phyloP scores from a whole-genome alignment of 2,329 filamentous ascomycete species.

The Pestalotiopsis sp. region DNA sequence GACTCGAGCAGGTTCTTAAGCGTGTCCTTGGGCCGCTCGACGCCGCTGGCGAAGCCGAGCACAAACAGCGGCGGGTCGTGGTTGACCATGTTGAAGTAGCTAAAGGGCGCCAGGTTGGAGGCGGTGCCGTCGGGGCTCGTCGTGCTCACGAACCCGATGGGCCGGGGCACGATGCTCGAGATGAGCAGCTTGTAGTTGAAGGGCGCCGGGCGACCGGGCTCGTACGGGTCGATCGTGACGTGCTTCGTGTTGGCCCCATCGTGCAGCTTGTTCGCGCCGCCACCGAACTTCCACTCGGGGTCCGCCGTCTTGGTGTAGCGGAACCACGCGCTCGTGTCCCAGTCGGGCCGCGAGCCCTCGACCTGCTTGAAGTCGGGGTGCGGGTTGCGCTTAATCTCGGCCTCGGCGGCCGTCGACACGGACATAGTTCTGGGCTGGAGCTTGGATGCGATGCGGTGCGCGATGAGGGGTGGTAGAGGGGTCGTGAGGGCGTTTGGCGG shows the following conservation, averaged over 20 bases:
- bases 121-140: slow-evolving; percentile 58
- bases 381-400: slow-evolving; percentile 61
- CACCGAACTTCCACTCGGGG: slow-evolving; percentile 67
- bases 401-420: slow-evolving; percentile 26
- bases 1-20: slow-evolving; percentile 73
- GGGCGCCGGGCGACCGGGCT: slow-evolving; percentile 63
- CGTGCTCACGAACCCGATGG: slow-evolving; percentile 69
- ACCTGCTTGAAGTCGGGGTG: slow-evolving; percentile 77
- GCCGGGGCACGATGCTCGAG: slow-evolving; percentile 78
- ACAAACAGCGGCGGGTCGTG: slow-evolving; percentile 88
- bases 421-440: slow-evolving; percentile 23
- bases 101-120: slow-evolving; percentile 83
- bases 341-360: slow-evolving; percentile 67
- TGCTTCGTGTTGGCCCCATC: slow-evolving; percentile 45
- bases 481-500: slow-evolving; percentile 8
- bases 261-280: slow-evolving; percentile 61
- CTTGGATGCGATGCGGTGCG: slow-evolving; percentile 8
- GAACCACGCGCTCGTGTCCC: slow-evolving; percentile 50
- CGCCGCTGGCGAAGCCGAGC: slow-evolving; percentile 50
- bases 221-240: slow-evolving; percentile 81
- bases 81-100: slow-evolving; percentile 81
- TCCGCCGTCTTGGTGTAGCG: slow-evolving; percentile 64
- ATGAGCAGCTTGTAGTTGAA: slow-evolving; percentile 95
- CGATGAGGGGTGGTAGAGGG: slow-evolving; percentile 5
- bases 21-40: slow-evolving; percentile 72